phyloP scores from a whole-genome alignment of 768 basidiomycete genomes.

The Termitomyces titanicus region DNA sequence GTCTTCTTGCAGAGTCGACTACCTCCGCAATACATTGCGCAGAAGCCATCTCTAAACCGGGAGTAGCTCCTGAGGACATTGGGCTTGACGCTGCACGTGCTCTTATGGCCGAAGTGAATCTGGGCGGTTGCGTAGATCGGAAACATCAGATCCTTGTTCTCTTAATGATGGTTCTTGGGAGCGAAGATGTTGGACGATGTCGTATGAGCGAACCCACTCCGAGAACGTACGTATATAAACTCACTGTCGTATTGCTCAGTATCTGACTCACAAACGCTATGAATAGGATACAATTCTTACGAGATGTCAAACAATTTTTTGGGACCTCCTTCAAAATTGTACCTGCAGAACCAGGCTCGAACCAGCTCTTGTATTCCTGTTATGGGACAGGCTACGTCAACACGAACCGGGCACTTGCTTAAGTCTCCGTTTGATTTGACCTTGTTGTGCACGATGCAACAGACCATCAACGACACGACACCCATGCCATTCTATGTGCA shows the following conservation, averaged over 20 bases:
- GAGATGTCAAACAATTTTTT: conserved; percentile 79
- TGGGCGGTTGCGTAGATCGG: conserved; percentile 88
- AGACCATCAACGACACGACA: not conserved
- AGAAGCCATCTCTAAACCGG: conserved; percentile 80
- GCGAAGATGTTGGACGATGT: conserved; percentile 93
- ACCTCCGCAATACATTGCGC: conserved; percentile 85
- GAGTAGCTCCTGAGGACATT: conserved; percentile 89
- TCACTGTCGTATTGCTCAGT: not conserved
- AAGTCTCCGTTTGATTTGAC: not conserved
- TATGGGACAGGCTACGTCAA: conserved; percentile 93
- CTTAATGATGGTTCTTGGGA: conserved; percentile 92
- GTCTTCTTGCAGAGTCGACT: conserved; percentile 87
- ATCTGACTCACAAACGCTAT: conserved; percentile 5
- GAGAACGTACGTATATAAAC: conserved; percentile 59
- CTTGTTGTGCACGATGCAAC: not conserved
- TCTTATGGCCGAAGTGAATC: conserved; percentile 73
- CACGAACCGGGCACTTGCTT: conserved; percentile 70
- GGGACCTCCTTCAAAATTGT: conserved; percentile 93
- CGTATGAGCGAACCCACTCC: conserved; percentile 80
- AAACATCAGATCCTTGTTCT: conserved; percentile 85
- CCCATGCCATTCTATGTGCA: not conserved
- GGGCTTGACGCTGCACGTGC: conserved; percentile 77
- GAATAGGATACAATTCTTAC: conserved; percentile 83
- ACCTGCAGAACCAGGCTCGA: conserved; percentile 47
- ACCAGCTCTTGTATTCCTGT: conserved; percentile 80